Evolutionary conservation across 306 rosid species (phyloP).

Genomic region (Phaseolus lunatus): DNA sequence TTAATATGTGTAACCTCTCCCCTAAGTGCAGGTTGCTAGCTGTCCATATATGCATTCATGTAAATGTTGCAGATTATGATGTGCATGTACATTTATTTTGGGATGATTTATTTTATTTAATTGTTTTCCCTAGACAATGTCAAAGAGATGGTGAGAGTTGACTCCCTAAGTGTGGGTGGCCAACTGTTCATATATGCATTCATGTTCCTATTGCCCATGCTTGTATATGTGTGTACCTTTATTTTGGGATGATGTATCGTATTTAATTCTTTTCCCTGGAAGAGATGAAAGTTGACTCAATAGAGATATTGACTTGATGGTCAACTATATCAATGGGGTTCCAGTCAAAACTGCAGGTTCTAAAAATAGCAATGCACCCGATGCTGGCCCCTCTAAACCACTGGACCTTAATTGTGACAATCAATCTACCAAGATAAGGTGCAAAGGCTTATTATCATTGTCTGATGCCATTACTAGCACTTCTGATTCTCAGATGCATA

Average conservation of each 20-base stretch:
- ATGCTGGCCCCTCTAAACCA: slow-evolving; percentile 56
- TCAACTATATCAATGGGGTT: slow-evolving; percentile 48
- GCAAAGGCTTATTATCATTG: slow-evolving; percentile 52
- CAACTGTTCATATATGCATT: slow-evolving; percentile 16
- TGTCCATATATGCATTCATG: slow-evolving; percentile 7
- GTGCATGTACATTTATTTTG: background rate
- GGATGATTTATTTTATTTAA: background rate
- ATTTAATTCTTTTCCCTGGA: slow-evolving; percentile 50
- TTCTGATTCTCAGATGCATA: slow-evolving; percentile 57
- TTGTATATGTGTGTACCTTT: slow-evolving; percentile 26
- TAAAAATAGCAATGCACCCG: slow-evolving; percentile 51
- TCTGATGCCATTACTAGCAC: slow-evolving; percentile 58
- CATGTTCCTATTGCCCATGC: slow-evolving; percentile 3
- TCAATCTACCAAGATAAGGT: slow-evolving; percentile 59
- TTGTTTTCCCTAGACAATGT: background rate
- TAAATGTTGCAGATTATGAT: background rate
- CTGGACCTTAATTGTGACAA: slow-evolving; percentile 57
- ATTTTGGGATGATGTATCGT: slow-evolving; percentile 21
- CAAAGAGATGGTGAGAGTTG: background rate
- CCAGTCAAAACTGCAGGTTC: slow-evolving; percentile 58
- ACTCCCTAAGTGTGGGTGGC: slow-evolving; percentile 7
- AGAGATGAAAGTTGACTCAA: slow-evolving; percentile 53
- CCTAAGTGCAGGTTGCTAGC: background rate
- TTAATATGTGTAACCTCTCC: background rate
- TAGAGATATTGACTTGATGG: slow-evolving; percentile 54